Percentiles rank a stretch among this genome's conserved stretches.
These are phyloP conservation scores for Senna siamea DNA, from an alignment of 306 rosid species.

Conservation along the genomic window DNA sequence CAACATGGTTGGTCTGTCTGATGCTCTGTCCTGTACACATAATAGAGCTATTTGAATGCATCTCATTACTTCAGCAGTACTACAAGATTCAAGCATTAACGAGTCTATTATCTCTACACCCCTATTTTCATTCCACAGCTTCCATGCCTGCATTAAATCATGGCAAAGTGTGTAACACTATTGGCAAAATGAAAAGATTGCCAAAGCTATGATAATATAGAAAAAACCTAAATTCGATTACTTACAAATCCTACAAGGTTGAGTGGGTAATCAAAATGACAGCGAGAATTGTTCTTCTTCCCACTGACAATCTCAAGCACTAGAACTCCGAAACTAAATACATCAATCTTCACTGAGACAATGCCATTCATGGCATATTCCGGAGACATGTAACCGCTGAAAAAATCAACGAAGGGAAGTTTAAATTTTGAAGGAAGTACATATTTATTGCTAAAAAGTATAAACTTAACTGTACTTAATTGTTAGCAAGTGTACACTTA, in stretches of 20 bases:
- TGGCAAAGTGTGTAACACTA: too few relatives aligned
- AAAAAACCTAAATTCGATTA: too few relatives aligned
- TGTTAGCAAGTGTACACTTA: neutral
- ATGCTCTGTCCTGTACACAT: constrained; percentile 28
- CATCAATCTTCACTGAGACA: constrained; percentile 40
- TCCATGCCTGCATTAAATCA: constrained; percentile 5
- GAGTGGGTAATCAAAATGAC: neutral
- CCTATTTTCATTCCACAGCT: constrained; percentile 19
- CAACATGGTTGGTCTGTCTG: constrained; percentile 30
- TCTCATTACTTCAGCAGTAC: neutral
- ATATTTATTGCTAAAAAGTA: neutral
- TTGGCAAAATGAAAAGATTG: neutral
- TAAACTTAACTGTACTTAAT: too few relatives aligned
- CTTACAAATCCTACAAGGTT: constrained; percentile 38
- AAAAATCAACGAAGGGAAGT: neutral
- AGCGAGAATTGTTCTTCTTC: constrained; percentile 14
- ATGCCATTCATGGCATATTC: constrained; percentile 36
- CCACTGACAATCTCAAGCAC: constrained; percentile 34
- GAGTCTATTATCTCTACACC: constrained; percentile 14
- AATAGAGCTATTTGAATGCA: constrained; percentile 25
- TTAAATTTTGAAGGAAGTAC: neutral
- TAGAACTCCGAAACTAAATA: constrained; percentile 42
- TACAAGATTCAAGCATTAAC: neutral
- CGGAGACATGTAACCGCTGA: constrained; percentile 39
- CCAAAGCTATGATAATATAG: neutral